Conservation (phyloP, 116 monocot genomes). For the Papilionanthe hybrid region DNA sequence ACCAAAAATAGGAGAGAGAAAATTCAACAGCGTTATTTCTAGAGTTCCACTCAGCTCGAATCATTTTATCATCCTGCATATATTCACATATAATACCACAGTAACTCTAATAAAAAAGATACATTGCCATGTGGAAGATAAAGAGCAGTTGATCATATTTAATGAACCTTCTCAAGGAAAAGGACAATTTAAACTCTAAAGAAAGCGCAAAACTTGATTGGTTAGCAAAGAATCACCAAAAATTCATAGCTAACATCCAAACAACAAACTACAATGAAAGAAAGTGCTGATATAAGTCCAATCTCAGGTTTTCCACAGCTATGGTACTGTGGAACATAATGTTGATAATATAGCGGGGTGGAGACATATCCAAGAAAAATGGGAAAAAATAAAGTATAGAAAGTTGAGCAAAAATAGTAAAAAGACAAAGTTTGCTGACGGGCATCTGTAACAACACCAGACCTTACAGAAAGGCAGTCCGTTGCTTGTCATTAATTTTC, state of each 20-base stretch:
- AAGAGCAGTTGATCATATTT: background rate
- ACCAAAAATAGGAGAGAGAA: background rate
- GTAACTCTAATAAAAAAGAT: background rate
- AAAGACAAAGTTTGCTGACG: background rate
- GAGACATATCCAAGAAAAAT: too few relatives aligned
- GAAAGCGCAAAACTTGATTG: background rate
- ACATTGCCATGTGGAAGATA: background rate
- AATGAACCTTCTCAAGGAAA: background rate
- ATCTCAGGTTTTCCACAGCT: background rate
- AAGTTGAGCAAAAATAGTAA: too few relatives aligned
- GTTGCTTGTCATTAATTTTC: too few relatives aligned
- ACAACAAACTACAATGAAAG: background rate
- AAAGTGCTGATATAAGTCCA: background rate
- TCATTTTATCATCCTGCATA: slow-evolving; percentile 6
- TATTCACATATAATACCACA: background rate
- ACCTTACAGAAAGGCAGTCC: background rate
- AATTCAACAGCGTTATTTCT: background rate
- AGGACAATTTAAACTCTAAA: background rate
- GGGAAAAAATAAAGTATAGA: too few relatives aligned
- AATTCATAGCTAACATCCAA: background rate
- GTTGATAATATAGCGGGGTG: too few relatives aligned
- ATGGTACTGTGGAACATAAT: background rate
- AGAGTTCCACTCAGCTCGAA: background rate
- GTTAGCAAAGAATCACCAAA: background rate
- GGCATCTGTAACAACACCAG: background rate